Evolutionary conservation across 345 rosid genomes (phyloP).

Genomic region (Nasturtium officinale): DNA sequence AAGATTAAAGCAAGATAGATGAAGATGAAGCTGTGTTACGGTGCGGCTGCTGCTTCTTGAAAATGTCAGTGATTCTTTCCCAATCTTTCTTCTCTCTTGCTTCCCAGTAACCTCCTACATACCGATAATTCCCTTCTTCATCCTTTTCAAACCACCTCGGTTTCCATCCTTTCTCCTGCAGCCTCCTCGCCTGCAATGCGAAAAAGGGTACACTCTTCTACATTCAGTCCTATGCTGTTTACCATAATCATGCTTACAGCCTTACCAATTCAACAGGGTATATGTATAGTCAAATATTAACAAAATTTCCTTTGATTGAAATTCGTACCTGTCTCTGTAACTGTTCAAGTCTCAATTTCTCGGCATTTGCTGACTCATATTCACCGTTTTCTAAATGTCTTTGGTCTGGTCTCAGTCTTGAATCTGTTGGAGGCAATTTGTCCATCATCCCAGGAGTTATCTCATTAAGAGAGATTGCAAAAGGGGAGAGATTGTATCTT

Average conservation of each 20-base stretch:
- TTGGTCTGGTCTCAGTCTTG: constrained; percentile 97
- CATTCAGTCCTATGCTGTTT: constrained; percentile 9
- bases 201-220: constrained; percentile 14
- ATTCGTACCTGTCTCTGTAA: constrained; percentile 87
- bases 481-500: constrained; percentile 92
- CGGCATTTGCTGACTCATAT: constrained; percentile 90
- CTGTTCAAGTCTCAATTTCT: constrained; percentile 93
- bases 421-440: constrained; percentile 93
- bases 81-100: constrained; percentile 71
- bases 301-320: background rate
- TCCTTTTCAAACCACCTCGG: constrained; percentile 91
- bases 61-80: constrained; percentile 73
- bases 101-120: constrained; percentile 93
- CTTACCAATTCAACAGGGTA: background rate
- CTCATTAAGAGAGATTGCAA: constrained; percentile 91
- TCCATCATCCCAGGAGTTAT: constrained; percentile 72
- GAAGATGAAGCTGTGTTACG: constrained; percentile 43
- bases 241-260: constrained; percentile 2
- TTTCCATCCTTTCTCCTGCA: constrained; percentile 99
- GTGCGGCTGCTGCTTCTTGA: constrained; percentile 52
- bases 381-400: constrained; percentile 93
- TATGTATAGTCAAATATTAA: background rate
- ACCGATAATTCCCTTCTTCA: constrained; percentile 85
- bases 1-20: constrained; percentile 10
- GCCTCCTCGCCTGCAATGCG: constrained; percentile 76